These are phyloP conservation scores for Aspergillus sp. DNA, from an alignment of 2,329 filamentous ascomycete species.

Conservation along the genomic window DNA sequence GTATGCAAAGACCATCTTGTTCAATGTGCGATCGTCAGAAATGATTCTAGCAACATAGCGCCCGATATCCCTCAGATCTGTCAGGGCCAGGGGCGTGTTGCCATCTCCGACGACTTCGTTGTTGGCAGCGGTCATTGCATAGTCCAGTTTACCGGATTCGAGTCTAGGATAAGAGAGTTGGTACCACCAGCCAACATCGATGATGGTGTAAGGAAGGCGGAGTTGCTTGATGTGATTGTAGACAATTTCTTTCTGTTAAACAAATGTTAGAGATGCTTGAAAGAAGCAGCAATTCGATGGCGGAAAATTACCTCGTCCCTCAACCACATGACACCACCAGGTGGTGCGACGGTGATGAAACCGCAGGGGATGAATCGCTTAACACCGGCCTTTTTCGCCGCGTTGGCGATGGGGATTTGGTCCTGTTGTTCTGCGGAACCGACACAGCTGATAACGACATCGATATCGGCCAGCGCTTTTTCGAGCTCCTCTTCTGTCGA, in stretches of 20 bases:
- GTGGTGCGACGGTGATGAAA: slow-evolving; percentile 49
- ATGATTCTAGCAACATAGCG: slow-evolving; percentile 54
- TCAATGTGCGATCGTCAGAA: slow-evolving; percentile 53
- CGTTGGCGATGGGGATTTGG: slow-evolving; percentile 50
- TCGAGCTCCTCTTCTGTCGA: slow-evolving; percentile 45
- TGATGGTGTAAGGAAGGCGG: slow-evolving; percentile 55
- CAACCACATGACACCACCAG: slow-evolving; percentile 46
- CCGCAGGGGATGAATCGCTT: slow-evolving; percentile 55
- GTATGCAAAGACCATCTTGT: slow-evolving; percentile 53
- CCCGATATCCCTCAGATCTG: slow-evolving; percentile 56
- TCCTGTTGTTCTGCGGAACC: slow-evolving; percentile 34
- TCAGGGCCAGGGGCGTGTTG: slow-evolving; percentile 44
- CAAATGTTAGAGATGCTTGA: background rate
- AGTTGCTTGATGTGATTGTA: slow-evolving; percentile 51
- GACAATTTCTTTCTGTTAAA: slow-evolving; percentile 50
- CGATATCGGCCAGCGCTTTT: slow-evolving; percentile 42
- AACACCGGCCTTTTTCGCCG: slow-evolving; percentile 51
- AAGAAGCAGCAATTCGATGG: too few relatives aligned
- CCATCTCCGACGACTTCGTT: slow-evolving; percentile 49
- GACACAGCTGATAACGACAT: slow-evolving; percentile 50
- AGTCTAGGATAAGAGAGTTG: slow-evolving; percentile 49
- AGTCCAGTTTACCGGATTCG: slow-evolving; percentile 49
- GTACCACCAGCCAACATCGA: slow-evolving; percentile 62
- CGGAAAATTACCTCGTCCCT: slow-evolving; percentile 37
- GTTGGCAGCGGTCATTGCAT: slow-evolving; percentile 37